phyloP scores from a whole-genome alignment of 306 rosid genomes.

The Pueraria montana region DNA sequence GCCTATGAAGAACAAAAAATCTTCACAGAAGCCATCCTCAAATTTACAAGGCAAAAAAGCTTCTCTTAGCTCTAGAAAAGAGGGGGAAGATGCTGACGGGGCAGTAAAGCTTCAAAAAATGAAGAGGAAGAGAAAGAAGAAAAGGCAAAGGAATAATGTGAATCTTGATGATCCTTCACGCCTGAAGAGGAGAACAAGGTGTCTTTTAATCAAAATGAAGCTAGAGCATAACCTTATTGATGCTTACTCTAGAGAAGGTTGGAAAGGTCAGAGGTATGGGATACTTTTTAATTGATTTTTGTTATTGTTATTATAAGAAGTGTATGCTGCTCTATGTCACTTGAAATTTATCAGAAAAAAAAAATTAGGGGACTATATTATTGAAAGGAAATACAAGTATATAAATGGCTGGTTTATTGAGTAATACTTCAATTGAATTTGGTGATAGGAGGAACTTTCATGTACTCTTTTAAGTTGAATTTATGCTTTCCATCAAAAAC shows the following conservation, averaged over 20 bases:
- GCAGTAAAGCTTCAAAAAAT: no score
- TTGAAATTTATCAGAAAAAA: conserved; percentile 5
- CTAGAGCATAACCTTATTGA: no score
- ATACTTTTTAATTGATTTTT: conserved; percentile 11
- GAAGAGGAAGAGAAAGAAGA: no score
- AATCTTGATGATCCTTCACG: conserved; percentile 84
- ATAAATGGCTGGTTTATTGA: not conserved
- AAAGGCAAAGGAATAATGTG: conserved; percentile 49
- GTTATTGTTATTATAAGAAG: not conserved
- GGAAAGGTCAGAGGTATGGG: conserved; percentile 93
- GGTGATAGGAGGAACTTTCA: not conserved
- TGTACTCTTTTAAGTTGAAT: not conserved
- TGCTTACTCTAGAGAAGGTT: conserved; percentile 93
- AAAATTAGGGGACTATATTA: not conserved
- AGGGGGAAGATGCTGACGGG: conserved; percentile 52
- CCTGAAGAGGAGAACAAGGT: conserved; percentile 79
- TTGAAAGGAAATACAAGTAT: not conserved
- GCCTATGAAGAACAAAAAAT: conserved; percentile 49
- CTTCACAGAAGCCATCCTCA: conserved; percentile 55
- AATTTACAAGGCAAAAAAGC: conserved; percentile 53
- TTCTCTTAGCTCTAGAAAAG: conserved; percentile 48
- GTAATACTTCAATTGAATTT: not conserved
- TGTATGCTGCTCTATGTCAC: conserved; percentile 9
- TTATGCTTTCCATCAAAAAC: conserved; percentile 15
- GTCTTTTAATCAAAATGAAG: no score